phyloP scores from a whole-genome alignment of 1,139 yeast genomes.

The Yamadazyma spencermartinsiae region DNA sequence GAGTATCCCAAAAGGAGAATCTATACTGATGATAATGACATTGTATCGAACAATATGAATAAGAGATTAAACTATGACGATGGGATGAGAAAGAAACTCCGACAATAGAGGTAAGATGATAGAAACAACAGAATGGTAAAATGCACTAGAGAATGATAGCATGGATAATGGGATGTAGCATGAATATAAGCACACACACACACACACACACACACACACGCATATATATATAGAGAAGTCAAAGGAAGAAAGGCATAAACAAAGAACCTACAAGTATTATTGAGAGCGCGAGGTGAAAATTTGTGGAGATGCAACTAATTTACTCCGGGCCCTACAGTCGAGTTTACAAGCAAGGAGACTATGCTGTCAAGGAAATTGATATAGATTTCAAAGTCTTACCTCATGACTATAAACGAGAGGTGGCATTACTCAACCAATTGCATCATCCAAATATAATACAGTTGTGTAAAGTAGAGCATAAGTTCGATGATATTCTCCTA shows the following conservation, averaged over 20 bases:
- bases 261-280: too few relatives aligned
- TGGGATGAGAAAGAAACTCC: conserved; percentile 24
- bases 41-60: conserved; percentile 31
- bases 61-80: conserved; percentile 31
- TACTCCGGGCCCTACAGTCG: conserved; percentile 41
- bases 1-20: conserved; percentile 74
- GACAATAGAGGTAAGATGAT: conserved; percentile 5
- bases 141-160: not conserved
- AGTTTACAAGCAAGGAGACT: conserved; percentile 28
- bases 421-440: conserved; percentile 25
- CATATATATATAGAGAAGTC: not conserved
- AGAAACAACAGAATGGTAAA: not conserved
- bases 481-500: conserved; percentile 35
- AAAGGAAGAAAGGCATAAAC: too few relatives aligned
- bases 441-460: conserved; percentile 25
- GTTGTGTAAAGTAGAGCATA: conserved; percentile 23
- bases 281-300: too few relatives aligned
- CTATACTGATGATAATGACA: conserved; percentile 76
- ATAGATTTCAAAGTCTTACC: conserved; percentile 39
- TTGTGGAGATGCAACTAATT: conserved; percentile 16
- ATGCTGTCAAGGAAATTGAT: conserved; percentile 44
- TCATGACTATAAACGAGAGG: conserved; percentile 38
- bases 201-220: not conserved
- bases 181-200: too few relatives aligned
- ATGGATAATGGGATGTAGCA: too few relatives aligned